Conservation (phyloP, 1,284 basidiomycete species). For the Moniliella sp. region DNA sequence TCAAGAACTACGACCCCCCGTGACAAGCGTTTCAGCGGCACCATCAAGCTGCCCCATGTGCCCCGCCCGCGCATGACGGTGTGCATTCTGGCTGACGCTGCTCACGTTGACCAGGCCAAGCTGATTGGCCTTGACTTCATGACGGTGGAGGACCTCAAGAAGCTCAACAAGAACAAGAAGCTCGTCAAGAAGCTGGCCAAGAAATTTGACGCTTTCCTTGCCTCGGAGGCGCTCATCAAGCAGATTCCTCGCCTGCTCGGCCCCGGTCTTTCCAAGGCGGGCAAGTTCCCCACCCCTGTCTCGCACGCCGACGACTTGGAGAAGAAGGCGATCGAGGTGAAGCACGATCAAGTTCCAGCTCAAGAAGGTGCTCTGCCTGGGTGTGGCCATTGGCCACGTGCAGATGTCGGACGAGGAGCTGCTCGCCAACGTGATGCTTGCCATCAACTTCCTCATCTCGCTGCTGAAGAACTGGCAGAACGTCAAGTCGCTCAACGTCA, state of each 20-base stretch:
- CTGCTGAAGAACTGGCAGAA: conserved; percentile 99
- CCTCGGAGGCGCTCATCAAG: conserved; percentile 95
- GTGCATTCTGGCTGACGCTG: conserved; percentile 96
- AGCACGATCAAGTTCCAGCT: conserved; percentile 56
- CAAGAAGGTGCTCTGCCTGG: conserved; percentile 99
- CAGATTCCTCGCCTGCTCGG: conserved; percentile 98
- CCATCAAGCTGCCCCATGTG: conserved; percentile 63
- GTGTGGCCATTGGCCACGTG: conserved; percentile 91
- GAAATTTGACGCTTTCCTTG: conserved; percentile 97
- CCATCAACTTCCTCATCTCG: conserved; percentile 99
- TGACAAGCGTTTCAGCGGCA: conserved; percentile 35
- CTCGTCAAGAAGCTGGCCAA: conserved; percentile 98
- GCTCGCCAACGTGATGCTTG: conserved; percentile 81
- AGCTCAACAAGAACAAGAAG: conserved; percentile 99
- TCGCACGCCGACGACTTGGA: conserved; percentile 73
- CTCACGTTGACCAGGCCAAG: conserved; percentile 95
- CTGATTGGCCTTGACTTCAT: conserved; percentile 85
- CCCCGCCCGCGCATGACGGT: conserved; percentile 97
- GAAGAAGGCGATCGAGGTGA: conserved; percentile 84
- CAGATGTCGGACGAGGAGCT: conserved; percentile 96
- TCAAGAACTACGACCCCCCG: conserved; percentile 35
- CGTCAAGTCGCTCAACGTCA: conserved; percentile 94
- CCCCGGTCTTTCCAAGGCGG: conserved; percentile 97
- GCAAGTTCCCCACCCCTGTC: conserved; percentile 90
- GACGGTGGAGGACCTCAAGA: conserved; percentile 98